These are phyloP conservation scores for Pinus albicaulis DNA, from an alignment of 75 land plant species.

Conservation along the genomic window DNA sequence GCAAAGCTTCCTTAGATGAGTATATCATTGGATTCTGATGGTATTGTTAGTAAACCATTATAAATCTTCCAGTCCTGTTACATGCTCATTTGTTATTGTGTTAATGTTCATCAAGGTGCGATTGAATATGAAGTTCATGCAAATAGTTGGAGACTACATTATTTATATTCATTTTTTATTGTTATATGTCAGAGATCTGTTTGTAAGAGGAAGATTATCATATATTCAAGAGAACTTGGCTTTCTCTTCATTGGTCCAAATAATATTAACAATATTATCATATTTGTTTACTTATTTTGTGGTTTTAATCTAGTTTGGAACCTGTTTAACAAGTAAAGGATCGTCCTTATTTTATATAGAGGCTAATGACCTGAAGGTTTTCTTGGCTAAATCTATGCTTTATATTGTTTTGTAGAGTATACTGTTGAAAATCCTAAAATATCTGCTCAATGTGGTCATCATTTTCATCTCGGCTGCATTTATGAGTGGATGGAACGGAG, in stretches of 20 bases:
- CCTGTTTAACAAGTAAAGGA: not conserved
- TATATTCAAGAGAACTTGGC: not conserved
- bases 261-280: not conserved
- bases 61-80: not conserved
- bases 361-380: no score
- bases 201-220: not conserved
- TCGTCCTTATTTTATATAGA: not conserved
- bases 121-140: not conserved
- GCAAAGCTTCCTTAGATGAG: not conserved
- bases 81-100: not conserved
- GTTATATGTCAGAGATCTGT: not conserved
- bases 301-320: not conserved
- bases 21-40: not conserved
- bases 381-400: not conserved
- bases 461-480: conserved; percentile 70
- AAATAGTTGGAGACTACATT: not conserved
- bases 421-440: conserved; percentile 67
- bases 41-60: not conserved
- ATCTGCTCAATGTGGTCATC: conserved; percentile 56
- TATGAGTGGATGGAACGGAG: conserved; percentile 80
- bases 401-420: conserved; percentile 41
- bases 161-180: not conserved
- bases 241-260: not conserved
- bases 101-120: not conserved
- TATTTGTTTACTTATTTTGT: not conserved